phyloP scores from a whole-genome alignment of 352 stramenopile species.

The Albugo candida region DNA sequence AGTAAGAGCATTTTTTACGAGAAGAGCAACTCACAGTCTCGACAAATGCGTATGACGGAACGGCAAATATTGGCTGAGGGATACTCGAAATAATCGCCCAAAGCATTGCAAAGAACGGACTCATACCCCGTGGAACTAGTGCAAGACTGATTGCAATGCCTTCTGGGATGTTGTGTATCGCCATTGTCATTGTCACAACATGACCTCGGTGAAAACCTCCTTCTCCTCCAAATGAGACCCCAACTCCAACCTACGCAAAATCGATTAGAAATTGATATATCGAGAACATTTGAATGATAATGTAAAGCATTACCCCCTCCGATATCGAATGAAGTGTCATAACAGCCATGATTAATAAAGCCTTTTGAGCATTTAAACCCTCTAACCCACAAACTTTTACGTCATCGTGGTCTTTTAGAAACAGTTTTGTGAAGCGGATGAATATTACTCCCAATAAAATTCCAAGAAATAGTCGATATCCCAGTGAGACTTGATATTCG shows the following conservation, averaged over 20 bases:
- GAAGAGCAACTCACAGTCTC: slow-evolving; percentile 18
- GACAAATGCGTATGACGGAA: slow-evolving; percentile 87
- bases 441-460: slow-evolving; percentile 88
- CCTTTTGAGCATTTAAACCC: slow-evolving; percentile 75
- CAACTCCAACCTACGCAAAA: slow-evolving; percentile 81
- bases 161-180: slow-evolving; percentile 97
- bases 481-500: slow-evolving; percentile 45
- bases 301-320: slow-evolving; percentile 72
- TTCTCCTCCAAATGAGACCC: slow-evolving; percentile 91
- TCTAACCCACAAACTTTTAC: slow-evolving; percentile 73
- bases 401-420: slow-evolving; percentile 91
- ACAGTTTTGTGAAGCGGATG: slow-evolving; percentile 89
- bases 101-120: slow-evolving; percentile 59
- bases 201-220: slow-evolving; percentile 85
- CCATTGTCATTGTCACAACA: slow-evolving; percentile 94
- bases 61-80: slow-evolving; percentile 94
- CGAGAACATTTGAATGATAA: neutral
- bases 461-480: slow-evolving; percentile 74
- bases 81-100: slow-evolving; percentile 85
- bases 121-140: slow-evolving; percentile 85
- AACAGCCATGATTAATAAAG: slow-evolving; percentile 95
- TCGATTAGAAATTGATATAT: neutral
- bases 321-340: slow-evolving; percentile 98
- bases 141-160: slow-evolving; percentile 91
- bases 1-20: neutral